Evolutionary conservation across 805 yeast species (phyloP).

Genomic region (Pichia thaimueangensis): DNA sequence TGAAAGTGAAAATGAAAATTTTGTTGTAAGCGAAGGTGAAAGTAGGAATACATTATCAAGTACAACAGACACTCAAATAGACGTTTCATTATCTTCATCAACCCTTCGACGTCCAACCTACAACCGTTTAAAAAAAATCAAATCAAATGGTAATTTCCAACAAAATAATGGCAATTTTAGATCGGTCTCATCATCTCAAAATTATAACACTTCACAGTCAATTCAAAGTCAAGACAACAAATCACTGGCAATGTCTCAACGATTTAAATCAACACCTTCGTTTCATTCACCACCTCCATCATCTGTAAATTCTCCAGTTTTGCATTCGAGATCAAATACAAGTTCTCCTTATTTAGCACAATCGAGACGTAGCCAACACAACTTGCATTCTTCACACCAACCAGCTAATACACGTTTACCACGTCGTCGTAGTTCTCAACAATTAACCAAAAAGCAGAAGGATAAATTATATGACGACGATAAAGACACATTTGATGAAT

Average conservation of each 20-base stretch:
- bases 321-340: conserved; percentile 3
- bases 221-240: neutral
- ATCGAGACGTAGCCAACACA: neutral
- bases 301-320: neutral
- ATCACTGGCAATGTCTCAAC: conserved; percentile 1
- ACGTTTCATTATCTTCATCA: conserved; percentile 4
- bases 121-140: neutral
- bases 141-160: neutral
- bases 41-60: neutral
- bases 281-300: neutral
- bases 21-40: neutral
- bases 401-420: neutral
- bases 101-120: conserved; percentile 2
- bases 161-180: too few relatives aligned
- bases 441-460: conserved; percentile 22
- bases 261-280: conserved; percentile 11
- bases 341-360: conserved; percentile 4
- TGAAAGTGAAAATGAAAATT: neutral
- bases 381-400: neutral
- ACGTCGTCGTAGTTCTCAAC: conserved; percentile 11
- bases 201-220: neutral
- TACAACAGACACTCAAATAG: neutral
- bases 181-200: neutral
- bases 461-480: conserved; percentile 27
- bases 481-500: conserved; percentile 29